A percentile compares a stretch with the other conserved stretches of the same genome.
Evolutionary conservation across 2,329 filamentous ascomycete genomes (phyloP).

Genomic region (Xylariaceae sp.): DNA sequence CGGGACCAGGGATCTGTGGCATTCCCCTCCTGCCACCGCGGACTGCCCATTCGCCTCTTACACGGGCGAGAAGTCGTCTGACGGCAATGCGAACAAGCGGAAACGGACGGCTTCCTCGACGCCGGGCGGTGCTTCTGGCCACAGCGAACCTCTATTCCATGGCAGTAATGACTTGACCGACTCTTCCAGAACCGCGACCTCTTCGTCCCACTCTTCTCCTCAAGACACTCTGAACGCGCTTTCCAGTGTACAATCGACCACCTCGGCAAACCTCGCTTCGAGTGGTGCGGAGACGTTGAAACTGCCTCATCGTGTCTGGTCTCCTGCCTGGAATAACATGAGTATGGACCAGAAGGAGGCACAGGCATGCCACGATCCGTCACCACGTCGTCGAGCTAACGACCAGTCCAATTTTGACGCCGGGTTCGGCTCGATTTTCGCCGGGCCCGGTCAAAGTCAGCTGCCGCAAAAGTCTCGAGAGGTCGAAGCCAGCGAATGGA

Average conservation of each 20-base stretch:
- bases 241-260: neutral
- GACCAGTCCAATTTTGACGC: too few species aligned
- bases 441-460: too few species aligned
- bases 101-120: constrained; percentile 4
- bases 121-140: neutral
- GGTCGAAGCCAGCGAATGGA: too few species aligned
- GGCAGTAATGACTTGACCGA: neutral
- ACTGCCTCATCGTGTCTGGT: neutral
- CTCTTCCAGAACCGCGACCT: neutral
- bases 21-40: neutral
- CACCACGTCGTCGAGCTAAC: too few species aligned
- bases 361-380: too few species aligned
- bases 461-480: too few species aligned
- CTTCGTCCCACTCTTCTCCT: constrained; percentile 5
- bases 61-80: neutral
- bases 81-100: constrained; percentile 6
- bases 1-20: neutral
- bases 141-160: neutral
- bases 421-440: too few species aligned
- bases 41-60: neutral
- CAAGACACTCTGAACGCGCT: neutral
- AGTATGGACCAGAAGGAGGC: too few species aligned
- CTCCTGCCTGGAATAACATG: neutral
- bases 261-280: neutral
- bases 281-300: neutral